Evolutionary conservation across 139 green algal genomes (phyloP), one percentile per base, ranked within the genome.

Genomic region (Auxenochlorella protothecoides): DNA sequence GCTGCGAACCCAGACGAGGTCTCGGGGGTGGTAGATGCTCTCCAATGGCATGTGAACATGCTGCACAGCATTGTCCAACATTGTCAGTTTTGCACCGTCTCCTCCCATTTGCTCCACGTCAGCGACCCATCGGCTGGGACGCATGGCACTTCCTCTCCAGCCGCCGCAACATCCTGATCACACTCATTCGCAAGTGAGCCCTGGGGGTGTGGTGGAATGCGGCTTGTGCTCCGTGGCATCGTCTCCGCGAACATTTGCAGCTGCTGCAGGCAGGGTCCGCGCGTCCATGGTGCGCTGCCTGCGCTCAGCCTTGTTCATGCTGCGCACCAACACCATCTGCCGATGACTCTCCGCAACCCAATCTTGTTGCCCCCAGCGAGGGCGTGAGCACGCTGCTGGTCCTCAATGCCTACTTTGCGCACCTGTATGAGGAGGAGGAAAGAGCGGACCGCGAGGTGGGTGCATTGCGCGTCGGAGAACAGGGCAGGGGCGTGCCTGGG

Each of bases 401-500:
- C 6, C 56, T 78, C 63, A 78, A 78, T 52, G 15, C 15, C 10
- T 78, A 71, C 63, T 62, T 78, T 55, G 44, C 59, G 66, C 57
- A 61, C 16, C 53, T 71, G 52, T n/a, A 72, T 15, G 66, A 78
- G 51, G 73, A 78, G 56, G 73, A 78, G 55, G 69, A 78, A 44
- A 10, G 5, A 10, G 73, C 73, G 2, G 73, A 73, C 44, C 55
- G 27, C 10, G 61, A 74, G 68, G 72, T 74, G 27, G 27, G 27
- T 44, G 27, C 27, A 44, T 1, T 44, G 27, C 27, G 27, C 27
- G 27, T 44, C 27, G 27, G 27, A 44, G 27, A 44, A 44, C 27
- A 44, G 27, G 27, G 27, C 27, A 44, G 27, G 27, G 27, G 27
- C 27, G 27, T 44, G 27, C 27, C 27, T 44, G 27, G 27, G 27